phyloP scores from a whole-genome alignment of 208 protist genomes.

The Trypanosoma conorhini region DNA sequence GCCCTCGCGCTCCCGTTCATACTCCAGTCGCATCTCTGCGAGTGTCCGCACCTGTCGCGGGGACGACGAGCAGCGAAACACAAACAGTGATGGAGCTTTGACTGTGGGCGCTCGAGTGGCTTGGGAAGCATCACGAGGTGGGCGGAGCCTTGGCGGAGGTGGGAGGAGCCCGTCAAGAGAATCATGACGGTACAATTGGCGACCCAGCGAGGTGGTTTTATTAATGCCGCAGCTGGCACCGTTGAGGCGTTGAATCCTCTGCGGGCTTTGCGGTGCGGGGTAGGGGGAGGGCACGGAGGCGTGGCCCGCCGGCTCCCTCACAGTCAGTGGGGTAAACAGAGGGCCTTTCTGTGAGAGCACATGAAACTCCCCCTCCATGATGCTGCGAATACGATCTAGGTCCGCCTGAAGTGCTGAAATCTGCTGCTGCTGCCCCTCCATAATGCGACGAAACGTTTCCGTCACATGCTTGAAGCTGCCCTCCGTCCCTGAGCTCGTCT shows the following conservation, averaged over 20 bases:
- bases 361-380: not conserved
- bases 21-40: constrained; percentile 19
- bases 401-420: constrained; percentile 11
- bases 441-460: constrained; percentile 6
- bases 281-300: too few relatives aligned
- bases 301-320: not conserved
- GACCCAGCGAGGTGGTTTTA: not conserved
- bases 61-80: not conserved
- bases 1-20: constrained; percentile 14
- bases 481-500: not conserved
- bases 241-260: not conserved
- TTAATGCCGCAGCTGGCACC: not conserved
- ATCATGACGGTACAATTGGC: not conserved
- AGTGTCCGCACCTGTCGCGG: constrained; percentile 13
- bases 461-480: not conserved
- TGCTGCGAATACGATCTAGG: constrained; percentile 3
- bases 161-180: constrained; percentile 7
- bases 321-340: not conserved
- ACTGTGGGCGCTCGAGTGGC: not conserved
- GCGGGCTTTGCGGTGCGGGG: not conserved
- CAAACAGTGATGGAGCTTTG: not conserved
- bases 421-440: constrained; percentile 21
- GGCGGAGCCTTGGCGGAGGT: constrained; percentile 5
- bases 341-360: not conserved
- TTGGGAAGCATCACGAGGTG: not conserved